Percentiles rank a stretch among this genome's conserved stretches.
These are phyloP conservation scores for Fusarium brevicatenulatum DNA, from an alignment of 2,329 filamentous ascomycete species.

Conservation along the genomic window DNA sequence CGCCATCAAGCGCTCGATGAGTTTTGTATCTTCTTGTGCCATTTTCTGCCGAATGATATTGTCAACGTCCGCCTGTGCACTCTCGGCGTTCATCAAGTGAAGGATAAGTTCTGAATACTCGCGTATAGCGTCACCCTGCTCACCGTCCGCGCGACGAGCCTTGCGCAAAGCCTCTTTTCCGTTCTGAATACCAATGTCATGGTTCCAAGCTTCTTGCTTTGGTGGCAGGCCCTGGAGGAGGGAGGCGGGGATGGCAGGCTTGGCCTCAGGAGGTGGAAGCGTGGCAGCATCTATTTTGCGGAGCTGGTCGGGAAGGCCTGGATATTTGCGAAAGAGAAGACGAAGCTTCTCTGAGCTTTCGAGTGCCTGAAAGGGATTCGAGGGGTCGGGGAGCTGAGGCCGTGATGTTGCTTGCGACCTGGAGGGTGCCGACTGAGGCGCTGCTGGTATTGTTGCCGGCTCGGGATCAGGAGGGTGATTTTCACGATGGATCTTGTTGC, in stretches of 20 bases:
- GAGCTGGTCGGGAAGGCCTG: conserved; percentile 59
- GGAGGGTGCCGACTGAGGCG: conserved; percentile 34
- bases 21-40: conserved; percentile 58
- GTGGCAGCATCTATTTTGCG: conserved; percentile 61
- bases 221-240: conserved; percentile 47
- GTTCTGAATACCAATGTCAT: conserved; percentile 65
- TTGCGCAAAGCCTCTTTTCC: conserved; percentile 64
- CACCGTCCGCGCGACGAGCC: conserved; percentile 60
- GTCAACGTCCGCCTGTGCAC: conserved; percentile 46
- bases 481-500: conserved; percentile 63
- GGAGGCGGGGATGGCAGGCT: conserved; percentile 46
- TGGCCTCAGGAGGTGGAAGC: conserved; percentile 54
- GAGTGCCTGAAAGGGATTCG: conserved; percentile 62
- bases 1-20: conserved; percentile 61
- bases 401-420: conserved; percentile 7
- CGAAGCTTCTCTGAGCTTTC: conserved; percentile 61
- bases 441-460: not conserved
- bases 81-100: conserved; percentile 55
- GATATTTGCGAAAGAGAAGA: conserved; percentile 64
- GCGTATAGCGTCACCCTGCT: conserved; percentile 67
- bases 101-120: conserved; percentile 70
- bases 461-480: conserved; percentile 57
- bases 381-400: conserved; percentile 32
- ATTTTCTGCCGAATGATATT: conserved; percentile 57
- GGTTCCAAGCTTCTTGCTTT: conserved; percentile 63